A percentile compares a stretch with the other conserved stretches of the same genome.
Evolutionary conservation across 1,284 basidiomycete species (phyloP).

Genomic region (Vanrija humicola): DNA sequence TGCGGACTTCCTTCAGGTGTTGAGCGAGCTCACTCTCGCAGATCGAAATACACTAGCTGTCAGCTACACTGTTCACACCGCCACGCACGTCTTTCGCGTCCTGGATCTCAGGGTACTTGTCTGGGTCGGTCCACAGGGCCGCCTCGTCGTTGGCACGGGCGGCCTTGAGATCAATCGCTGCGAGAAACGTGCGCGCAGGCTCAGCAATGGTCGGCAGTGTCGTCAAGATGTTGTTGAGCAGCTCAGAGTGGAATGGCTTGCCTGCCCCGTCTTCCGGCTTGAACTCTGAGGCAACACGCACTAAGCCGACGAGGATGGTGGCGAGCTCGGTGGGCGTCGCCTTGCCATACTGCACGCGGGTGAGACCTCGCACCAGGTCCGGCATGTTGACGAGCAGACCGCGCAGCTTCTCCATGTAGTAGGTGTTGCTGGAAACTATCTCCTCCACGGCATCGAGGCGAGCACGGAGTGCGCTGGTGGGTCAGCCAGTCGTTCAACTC

Average conservation of each 20-base stretch:
- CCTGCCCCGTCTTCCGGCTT: conserved; percentile 53
- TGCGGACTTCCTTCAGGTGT: conserved; percentile 71
- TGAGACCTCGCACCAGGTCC: conserved; percentile 83
- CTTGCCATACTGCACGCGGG: conserved; percentile 84
- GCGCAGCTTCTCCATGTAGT: conserved; percentile 59
- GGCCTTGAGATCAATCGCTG: conserved; percentile 59
- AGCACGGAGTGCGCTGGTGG: conserved; percentile 62
- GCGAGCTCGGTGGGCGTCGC: conserved; percentile 81
- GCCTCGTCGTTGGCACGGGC: conserved; percentile 69
- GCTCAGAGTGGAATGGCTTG: conserved; percentile 59
- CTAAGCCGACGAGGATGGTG: conserved; percentile 69
- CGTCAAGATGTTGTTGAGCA: conserved; percentile 69
- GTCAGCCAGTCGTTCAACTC: background rate
- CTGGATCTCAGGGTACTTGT: conserved; percentile 65
- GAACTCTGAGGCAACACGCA: conserved; percentile 68
- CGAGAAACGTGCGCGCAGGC: conserved; percentile 59
- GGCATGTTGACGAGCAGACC: conserved; percentile 70
- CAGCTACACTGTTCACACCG: background rate
- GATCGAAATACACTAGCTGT: conserved; percentile 40
- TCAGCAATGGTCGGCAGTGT: conserved; percentile 64
- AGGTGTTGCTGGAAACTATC: conserved; percentile 60
- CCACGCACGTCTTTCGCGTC: conserved; percentile 52
- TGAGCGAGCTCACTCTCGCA: conserved; percentile 67
- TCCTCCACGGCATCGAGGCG: conserved; percentile 82
- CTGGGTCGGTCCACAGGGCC: conserved; percentile 67